phyloP scores from a whole-genome alignment of 345 rosid species.

The Durio zibethinus region DNA sequence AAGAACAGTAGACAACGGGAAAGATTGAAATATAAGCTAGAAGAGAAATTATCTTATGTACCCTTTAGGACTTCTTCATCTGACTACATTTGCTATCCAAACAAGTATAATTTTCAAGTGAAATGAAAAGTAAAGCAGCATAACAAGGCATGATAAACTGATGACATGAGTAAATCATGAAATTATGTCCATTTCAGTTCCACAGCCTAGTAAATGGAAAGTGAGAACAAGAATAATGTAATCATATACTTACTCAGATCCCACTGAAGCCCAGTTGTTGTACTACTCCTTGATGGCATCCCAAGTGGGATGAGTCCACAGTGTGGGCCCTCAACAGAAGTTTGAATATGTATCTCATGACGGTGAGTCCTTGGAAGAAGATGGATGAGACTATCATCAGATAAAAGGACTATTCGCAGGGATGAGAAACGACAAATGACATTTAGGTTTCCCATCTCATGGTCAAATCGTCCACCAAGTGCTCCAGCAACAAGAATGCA shows the following conservation, averaged over 20 bases:
- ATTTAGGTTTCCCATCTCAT: constrained; percentile 85
- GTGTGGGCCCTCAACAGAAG: constrained; percentile 75
- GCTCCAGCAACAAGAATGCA: constrained; percentile 92
- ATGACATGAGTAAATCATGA: not conserved
- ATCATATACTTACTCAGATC: constrained; percentile 62
- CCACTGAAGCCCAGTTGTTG: constrained; percentile 90
- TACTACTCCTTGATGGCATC: constrained; percentile 56
- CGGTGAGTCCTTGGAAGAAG: constrained; percentile 67
- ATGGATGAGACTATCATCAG: constrained; percentile 74
- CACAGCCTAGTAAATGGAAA: not conserved
- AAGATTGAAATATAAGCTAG: not conserved
- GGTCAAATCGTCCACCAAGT: constrained; percentile 96
- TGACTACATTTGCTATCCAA: not conserved
- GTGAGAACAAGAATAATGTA: not conserved
- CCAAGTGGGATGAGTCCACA: constrained; percentile 94
- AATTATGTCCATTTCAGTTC: not conserved
- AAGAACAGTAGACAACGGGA: not conserved
- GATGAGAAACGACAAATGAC: constrained; percentile 60
- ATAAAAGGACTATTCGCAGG: constrained; percentile 55
- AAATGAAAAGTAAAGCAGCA: constrained; percentile 4
- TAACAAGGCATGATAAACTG: not conserved
- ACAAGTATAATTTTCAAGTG: not conserved
- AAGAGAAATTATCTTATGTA: not conserved
- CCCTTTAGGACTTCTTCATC: not conserved
- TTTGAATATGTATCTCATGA: constrained; percentile 58